These are phyloP conservation scores for Porosira glacialis DNA, from an alignment of 352 stramenopile genomes.

Conservation along the genomic window DNA sequence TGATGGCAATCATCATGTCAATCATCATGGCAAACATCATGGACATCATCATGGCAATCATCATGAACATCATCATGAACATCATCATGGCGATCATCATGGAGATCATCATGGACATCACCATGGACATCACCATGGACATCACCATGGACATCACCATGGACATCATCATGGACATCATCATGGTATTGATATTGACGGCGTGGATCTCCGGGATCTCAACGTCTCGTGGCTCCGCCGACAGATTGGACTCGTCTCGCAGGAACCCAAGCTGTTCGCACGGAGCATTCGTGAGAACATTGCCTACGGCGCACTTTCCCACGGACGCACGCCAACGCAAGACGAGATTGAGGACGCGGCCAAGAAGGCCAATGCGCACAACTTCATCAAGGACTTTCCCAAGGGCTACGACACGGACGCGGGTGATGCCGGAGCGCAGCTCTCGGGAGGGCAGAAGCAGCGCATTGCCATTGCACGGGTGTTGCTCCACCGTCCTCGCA, in stretches of 20 bases:
- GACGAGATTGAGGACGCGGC: conserved; percentile 90
- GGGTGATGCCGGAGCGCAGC: conserved; percentile 94
- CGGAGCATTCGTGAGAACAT: conserved; percentile 96
- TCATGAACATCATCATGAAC: too few species aligned
- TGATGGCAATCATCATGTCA: too few species aligned
- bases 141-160: too few species aligned
- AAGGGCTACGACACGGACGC: conserved; percentile 95
- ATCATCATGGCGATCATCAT: too few species aligned
- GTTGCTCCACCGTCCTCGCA: conserved; percentile 87
- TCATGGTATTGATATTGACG: conserved; percentile 86
- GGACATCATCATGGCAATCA: too few species aligned
- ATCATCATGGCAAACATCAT: too few species aligned
- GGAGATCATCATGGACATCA: too few species aligned
- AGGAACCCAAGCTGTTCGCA: conserved; percentile 93
- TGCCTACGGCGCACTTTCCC: conserved; percentile 85
- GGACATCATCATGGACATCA: not conserved
- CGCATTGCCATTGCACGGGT: conserved; percentile 92
- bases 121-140: too few species aligned
- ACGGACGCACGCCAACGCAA: conserved; percentile 86
- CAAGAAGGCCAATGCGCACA: conserved; percentile 90
- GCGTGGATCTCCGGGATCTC: conserved; percentile 87
- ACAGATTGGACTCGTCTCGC: conserved; percentile 94
- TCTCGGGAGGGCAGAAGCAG: conserved; percentile 95
- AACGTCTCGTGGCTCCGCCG: conserved; percentile 90
- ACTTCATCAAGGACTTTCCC: conserved; percentile 92